phyloP scores from a whole-genome alignment of 2,329 filamentous ascomycete genomes.

The Sclerotinia subarctica region DNA sequence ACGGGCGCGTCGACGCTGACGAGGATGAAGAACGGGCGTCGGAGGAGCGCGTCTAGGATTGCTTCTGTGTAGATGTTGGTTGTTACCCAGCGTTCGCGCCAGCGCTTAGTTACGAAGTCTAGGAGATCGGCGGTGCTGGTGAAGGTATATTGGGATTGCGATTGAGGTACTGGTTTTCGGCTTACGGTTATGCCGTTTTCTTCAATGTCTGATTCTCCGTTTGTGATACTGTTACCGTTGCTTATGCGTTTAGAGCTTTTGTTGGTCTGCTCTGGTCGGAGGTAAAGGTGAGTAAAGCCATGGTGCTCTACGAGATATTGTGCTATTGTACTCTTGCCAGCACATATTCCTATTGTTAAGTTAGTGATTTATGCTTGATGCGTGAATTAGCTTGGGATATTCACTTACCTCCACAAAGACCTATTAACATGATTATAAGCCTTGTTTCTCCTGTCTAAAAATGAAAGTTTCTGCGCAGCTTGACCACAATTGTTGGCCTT shows the following conservation, averaged over 20 bases:
- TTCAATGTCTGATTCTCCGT: slow-evolving; percentile 17
- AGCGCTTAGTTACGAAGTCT: slow-evolving; percentile 80
- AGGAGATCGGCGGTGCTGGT: slow-evolving; percentile 64
- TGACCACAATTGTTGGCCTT: neutral
- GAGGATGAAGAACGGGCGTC: slow-evolving; percentile 88
- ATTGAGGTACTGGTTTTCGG: slow-evolving; percentile 12
- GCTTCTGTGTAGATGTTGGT: slow-evolving; percentile 74
- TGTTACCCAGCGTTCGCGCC: slow-evolving; percentile 81
- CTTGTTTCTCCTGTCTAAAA: neutral
- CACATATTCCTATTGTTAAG: slow-evolving; percentile 70
- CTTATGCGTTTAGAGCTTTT: neutral
- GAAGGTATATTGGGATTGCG: slow-evolving; percentile 47
- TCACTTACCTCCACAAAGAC: slow-evolving; percentile 64
- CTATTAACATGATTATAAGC: slow-evolving; percentile 61
- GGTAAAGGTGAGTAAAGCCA: slow-evolving; percentile 70
- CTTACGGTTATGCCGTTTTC: slow-evolving; percentile 9
- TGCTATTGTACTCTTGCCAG: slow-evolving; percentile 87
- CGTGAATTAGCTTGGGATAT: neutral
- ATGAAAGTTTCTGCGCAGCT: neutral
- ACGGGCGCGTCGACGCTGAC: slow-evolving; percentile 89
- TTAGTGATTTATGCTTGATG: neutral
- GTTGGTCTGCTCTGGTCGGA: slow-evolving; percentile 41
- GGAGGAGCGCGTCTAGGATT: slow-evolving; percentile 70
- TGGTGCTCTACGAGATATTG: slow-evolving; percentile 83
- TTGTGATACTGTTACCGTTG: slow-evolving; percentile 22